These are phyloP conservation scores for Colletotrichum orchidophilum DNA, from an alignment of 2,329 filamentous ascomycete genomes.

Conservation along the genomic window DNA sequence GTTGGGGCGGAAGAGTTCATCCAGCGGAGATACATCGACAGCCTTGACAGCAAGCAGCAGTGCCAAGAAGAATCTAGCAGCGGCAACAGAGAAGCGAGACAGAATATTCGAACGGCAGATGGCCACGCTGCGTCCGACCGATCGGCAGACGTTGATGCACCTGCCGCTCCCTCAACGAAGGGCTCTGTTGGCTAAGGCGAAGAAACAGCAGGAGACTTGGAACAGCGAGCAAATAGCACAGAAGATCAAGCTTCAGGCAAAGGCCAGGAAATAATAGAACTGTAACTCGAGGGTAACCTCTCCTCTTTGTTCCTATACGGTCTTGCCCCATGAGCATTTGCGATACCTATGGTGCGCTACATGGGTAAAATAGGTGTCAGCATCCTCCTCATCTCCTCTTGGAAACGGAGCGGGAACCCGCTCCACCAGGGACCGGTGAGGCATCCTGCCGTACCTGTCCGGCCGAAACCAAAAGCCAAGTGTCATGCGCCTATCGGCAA, in stretches of 20 bases:
- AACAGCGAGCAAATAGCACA: conserved; percentile 31
- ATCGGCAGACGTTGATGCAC: conserved; percentile 40
- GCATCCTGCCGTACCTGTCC: background rate
- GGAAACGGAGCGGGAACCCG: background rate
- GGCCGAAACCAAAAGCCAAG: background rate
- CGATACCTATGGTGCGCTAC: background rate
- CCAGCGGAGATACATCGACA: background rate
- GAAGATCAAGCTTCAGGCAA: conserved; percentile 33
- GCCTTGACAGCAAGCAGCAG: background rate
- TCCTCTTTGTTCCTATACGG: background rate
- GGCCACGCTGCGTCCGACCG: conserved; percentile 38
- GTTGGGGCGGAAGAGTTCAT: no score
- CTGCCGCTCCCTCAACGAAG: conserved; percentile 42
- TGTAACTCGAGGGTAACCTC: no score
- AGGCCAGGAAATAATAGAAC: conserved; percentile 36
- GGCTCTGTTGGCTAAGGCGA: conserved; percentile 39
- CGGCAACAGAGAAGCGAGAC: conserved; percentile 18
- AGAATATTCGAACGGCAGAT: conserved; percentile 35
- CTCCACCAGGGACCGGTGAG: no score
- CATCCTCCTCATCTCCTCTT: background rate
- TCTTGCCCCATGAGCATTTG: background rate
- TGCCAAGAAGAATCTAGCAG: background rate
- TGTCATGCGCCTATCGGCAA: background rate
- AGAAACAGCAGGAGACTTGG: conserved; percentile 41
- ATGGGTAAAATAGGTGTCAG: background rate